Conservation (phyloP, 495 filamentous ascomycete species). For the Penicillium turbatum region DNA sequence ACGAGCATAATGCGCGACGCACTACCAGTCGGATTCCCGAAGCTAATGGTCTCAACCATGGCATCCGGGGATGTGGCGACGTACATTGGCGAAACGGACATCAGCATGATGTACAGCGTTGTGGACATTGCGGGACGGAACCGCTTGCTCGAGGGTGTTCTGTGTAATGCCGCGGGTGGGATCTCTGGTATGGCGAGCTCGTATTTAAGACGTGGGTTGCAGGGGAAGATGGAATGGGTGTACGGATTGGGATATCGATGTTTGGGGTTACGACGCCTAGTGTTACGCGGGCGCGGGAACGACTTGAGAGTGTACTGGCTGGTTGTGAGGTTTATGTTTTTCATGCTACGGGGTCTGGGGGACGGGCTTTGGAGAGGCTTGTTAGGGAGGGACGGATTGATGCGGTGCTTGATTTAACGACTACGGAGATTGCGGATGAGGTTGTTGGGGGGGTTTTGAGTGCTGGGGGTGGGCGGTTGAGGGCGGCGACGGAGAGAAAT, state of each 20-base stretch:
- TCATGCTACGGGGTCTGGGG: conserved; percentile 65
- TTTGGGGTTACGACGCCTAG: conserved; percentile 69
- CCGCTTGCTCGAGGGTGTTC: conserved; percentile 47
- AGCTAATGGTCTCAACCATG: conserved; percentile 65
- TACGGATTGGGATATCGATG: conserved; percentile 62
- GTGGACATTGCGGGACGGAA: conserved; percentile 68
- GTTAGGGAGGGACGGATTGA: conserved; percentile 50
- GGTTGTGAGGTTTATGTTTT: conserved; percentile 59
- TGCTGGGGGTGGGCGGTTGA: conserved; percentile 51
- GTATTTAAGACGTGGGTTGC: conserved; percentile 21
- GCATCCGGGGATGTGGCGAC: conserved; percentile 56
- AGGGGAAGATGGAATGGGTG: conserved; percentile 18
- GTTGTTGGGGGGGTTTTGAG: conserved; percentile 58
- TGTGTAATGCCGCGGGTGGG: conserved; percentile 57
- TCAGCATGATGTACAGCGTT: conserved; percentile 64
- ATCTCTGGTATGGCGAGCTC: conserved; percentile 52
- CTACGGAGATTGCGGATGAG: conserved; percentile 61
- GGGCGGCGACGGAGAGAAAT: conserved; percentile 46
- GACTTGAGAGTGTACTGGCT: conserved; percentile 34
- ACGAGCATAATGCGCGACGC: conserved; percentile 54
- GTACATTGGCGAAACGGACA: conserved; percentile 60
- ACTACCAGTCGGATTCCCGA: conserved; percentile 60
- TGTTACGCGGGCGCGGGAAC: conserved; percentile 45
- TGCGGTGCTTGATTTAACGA: conserved; percentile 64
- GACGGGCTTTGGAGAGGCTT: conserved; percentile 62